Evolutionary conservation across 2,329 filamentous ascomycete species (phyloP), one percentile per base, ranked within the genome.

Genomic region (Bipolaris oryzae): DNA sequence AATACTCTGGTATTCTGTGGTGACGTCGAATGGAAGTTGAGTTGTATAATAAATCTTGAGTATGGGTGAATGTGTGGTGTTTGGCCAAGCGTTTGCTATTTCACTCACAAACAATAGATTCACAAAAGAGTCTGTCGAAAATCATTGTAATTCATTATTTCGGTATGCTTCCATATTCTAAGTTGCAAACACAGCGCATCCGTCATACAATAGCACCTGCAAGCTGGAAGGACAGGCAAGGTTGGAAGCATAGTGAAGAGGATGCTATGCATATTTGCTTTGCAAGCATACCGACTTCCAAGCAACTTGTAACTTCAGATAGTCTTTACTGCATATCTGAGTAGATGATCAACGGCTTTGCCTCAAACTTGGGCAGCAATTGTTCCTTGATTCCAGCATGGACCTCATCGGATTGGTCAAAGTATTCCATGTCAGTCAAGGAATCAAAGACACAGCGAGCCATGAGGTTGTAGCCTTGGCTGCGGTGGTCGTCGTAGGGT

Each of bases 401-500:
- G 31, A 84, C 84, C 63, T 78, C 79, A 62, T 84, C 86, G 46
- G 82, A 79, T 9, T 79, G 78, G 71, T 91, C 88, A 72, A 90
- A 91, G 77, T 84, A 91, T 64, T 84, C 80, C 84, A 91, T 86
- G 72, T 91, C 89, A 11, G 87, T 87, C 52, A 86, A 67, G 57
- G 77, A 87, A 43, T 82, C 81, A 69, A 91, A 91, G 44, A 84
- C 83, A 38, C 83, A 86, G 72, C 86, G 84, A 46, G 84, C 84
- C 15, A 85, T 81, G 50, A 91, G 68, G 7, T 86, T 90, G 78
- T 82, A 90, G 41, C 88, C 89, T 73, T 88, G 84, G 63, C 80
- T 82, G 28, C 87, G 84, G 16, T 82, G 78, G 65, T 89, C 86
- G 7, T 82, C 79, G 60, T 85, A 76, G 7, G 83, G 80, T 20